phyloP scores from a whole-genome alignment of 2,329 filamentous ascomycete species.

The Didymella glomerata region DNA sequence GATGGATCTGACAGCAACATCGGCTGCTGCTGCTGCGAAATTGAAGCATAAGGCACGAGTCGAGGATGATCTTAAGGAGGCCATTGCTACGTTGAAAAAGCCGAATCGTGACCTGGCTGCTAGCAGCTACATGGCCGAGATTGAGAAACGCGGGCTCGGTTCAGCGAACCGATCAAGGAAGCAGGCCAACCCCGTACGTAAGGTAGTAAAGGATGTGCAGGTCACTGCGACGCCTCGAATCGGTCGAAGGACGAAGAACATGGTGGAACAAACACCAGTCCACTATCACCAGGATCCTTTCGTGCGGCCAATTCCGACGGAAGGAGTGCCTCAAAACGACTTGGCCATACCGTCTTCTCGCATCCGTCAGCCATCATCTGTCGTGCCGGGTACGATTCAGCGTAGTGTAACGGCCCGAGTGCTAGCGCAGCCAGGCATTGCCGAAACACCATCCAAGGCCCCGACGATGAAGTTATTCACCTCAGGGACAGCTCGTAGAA shows the following conservation, averaged over 20 bases:
- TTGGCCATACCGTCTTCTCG: constrained; percentile 54
- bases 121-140: constrained; percentile 71
- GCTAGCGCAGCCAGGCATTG: constrained; percentile 43
- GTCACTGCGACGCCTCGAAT: constrained; percentile 56
- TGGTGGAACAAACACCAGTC: constrained; percentile 43
- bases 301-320: constrained; percentile 24
- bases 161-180: constrained; percentile 41
- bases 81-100: constrained; percentile 76
- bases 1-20: constrained; percentile 63
- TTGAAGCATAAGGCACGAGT: constrained; percentile 71
- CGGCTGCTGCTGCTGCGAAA: constrained; percentile 64
- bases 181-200: constrained; percentile 39
- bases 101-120: constrained; percentile 77
- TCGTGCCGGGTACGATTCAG: constrained; percentile 40
- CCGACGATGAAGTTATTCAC: constrained; percentile 43
- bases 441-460: constrained; percentile 56
- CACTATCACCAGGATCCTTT: constrained; percentile 40
- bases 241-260: constrained; percentile 43
- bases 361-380: constrained; percentile 37
- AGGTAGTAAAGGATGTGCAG: constrained; percentile 47
- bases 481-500: constrained; percentile 36
- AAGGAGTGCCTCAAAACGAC: constrained; percentile 37
- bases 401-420: constrained; percentile 42
- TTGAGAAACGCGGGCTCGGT: constrained; percentile 63
- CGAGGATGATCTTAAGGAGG: constrained; percentile 75